Evolutionary conservation across 2,329 filamentous ascomycete genomes (phyloP).

Genomic region (Colletotrichum plurivorum): DNA sequence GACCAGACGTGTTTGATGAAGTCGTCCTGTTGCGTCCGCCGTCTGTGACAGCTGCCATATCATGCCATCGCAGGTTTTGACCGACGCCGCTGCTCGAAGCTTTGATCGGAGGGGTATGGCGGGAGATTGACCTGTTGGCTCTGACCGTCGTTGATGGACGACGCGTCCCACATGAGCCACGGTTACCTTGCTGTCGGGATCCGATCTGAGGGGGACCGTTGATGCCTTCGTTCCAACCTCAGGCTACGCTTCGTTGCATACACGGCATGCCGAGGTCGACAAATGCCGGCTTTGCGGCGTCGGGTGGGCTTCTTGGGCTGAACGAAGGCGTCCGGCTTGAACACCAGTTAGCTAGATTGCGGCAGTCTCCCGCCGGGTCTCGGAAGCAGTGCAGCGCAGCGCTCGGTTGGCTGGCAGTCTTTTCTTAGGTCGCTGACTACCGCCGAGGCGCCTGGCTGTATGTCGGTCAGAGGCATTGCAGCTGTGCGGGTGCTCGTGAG

Average conservation of each 20-base stretch:
- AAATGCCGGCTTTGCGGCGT: conserved; percentile 9
- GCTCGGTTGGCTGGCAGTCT: conserved; percentile 14
- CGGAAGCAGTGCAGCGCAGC: conserved; percentile 11
- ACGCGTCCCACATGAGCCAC: not conserved
- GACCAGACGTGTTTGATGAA: conserved; percentile 4
- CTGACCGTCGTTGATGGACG: conserved; percentile 23
- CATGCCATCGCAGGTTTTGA: conserved; percentile 7
- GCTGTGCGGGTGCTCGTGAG: conserved; percentile 5
- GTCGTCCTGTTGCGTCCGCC: not conserved
- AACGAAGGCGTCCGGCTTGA: not conserved
- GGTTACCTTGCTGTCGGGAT: conserved; percentile 4
- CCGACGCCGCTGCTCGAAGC: conserved; percentile 3
- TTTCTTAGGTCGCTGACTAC: conserved; percentile 5
- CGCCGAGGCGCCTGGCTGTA: conserved; percentile 3
- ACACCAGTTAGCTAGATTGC: conserved; percentile 10
- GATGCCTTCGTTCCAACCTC: not conserved
- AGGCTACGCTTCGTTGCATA: not conserved
- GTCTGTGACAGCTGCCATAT: conserved; percentile 21
- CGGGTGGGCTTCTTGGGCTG: conserved; percentile 1
- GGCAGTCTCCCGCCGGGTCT: conserved; percentile 8
- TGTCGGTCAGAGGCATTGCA: not conserved
- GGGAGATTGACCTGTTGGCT: conserved; percentile 16
- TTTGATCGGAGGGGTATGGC: not conserved
- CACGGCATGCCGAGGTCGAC: not conserved
- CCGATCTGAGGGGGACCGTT: not conserved